Percentiles rank a stretch among this genome's conserved stretches.
phyloP scores from a whole-genome alignment of 1,284 basidiomycete species.

The Rhizopogon parksii region DNA sequence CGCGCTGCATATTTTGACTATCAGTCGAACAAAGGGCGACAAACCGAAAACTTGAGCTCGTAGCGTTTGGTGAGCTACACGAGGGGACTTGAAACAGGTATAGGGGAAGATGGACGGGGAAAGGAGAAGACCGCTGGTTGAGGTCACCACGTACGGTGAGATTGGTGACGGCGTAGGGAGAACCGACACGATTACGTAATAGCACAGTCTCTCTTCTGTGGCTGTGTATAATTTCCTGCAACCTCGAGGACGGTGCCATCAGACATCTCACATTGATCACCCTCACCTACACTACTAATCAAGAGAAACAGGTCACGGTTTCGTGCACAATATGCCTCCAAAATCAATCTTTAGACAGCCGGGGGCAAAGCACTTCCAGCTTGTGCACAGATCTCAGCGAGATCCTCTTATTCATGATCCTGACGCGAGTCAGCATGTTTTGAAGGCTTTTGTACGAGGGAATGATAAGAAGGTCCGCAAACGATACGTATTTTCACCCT shows the following conservation, averaged over 20 bases:
- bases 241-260: conserved; percentile 2
- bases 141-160: conserved; percentile 18
- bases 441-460: conserved; percentile 73
- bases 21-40: conserved; percentile 1
- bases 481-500: conserved; percentile 7
- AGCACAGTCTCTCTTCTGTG: conserved; percentile 3
- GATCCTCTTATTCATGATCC: conserved; percentile 95
- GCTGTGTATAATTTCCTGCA: conserved; percentile 16
- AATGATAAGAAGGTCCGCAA: conserved; percentile 60
- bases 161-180: conserved; percentile 20
- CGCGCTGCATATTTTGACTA: conserved; percentile 52
- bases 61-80: not conserved
- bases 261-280: conserved; percentile 2
- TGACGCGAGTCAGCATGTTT: conserved; percentile 82
- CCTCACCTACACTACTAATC: no score
- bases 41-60: not conserved
- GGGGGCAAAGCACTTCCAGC: conserved; percentile 88
- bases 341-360: conserved; percentile 89
- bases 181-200: conserved; percentile 29
- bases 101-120: conserved; percentile 5
- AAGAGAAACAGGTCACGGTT: no score
- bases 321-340: conserved; percentile 41
- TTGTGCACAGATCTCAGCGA: conserved; percentile 93
- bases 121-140: conserved; percentile 5
- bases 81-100: not conserved